Base-by-base conservation (phyloP, 228 moss, liverwort and hornwort species). In the Sphagnum magellanicum region DNA sequence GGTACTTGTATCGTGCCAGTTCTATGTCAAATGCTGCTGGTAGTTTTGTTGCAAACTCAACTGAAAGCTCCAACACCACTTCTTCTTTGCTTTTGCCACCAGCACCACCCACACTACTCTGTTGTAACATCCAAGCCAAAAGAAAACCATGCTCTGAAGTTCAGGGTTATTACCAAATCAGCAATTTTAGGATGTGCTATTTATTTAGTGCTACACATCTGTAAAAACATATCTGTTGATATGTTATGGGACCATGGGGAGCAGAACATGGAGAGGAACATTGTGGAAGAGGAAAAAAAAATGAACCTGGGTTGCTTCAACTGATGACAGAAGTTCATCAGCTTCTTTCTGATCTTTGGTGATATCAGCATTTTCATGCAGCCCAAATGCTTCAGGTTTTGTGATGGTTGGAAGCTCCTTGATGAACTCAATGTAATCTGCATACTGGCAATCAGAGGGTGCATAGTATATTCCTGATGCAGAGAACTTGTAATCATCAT, bases 281-380 rank as follows among this genome's bases (percentile, higher is more conserved):
- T 2, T 32, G 32, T 32, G 32, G 32, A 32, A 32, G 12, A 55
- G 55, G 55, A 55, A 55, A 50, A 71, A 63, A 10, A 49, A 16
- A 55, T 69, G 48, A 6, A 86, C 84, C 84, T 81, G 83, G 16
- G 75, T 84, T 53, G 87, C 81, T 72, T 84, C 87, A 64, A 90
- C 73, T 4, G 87, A 80, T 60, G 51, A 76, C 14, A 90, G 76
- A 60, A 87, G 58, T 60, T 76, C 84, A 48, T 84, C 80, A 59
- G 83, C 84, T 76, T 90, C 89, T 71, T 87, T 81, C 71, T 90
- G 84, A 67, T 90, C 84, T 72, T 90, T 90, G 48, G 84, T 80
- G 11, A 90, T 87, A 11, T 90, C 84, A 50, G 84, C 89, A 60
- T 90, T 90, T 70, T 90, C 89, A 72, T 90, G 87, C 61, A 90